Base-by-base conservation (phyloP, 176 grass and related monocot species). In the Oryza glumipatula region DNA sequence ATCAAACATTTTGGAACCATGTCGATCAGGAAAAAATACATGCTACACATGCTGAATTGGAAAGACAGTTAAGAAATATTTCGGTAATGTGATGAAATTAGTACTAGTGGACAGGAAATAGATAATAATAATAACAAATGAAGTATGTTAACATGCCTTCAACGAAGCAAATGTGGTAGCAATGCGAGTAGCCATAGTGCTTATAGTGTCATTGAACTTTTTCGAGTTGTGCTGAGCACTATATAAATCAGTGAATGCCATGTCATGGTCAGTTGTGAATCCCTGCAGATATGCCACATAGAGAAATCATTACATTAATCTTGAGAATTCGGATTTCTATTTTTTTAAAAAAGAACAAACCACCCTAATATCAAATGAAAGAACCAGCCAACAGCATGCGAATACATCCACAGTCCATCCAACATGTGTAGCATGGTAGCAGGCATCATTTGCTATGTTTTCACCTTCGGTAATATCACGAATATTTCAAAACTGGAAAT, bases 261-360 rank as follows among this genome's bases (percentile, higher is more conserved):
- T 94, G 52, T 98, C 96, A 90, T 98, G 96, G 52, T 98, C 96
- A 70, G 96, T 98, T 66, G 92, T 74, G 33, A 98, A 98, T 12
- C 88, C 96, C 96, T 98, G 46, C 68, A 76, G 8, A 81, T 56
- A 79, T 58, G 63, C 41, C 24, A 76, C 80, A 83, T 67, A 48
- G 80, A 60, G 77, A 70, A 36, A 68, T 11, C 14, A 74, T 45
- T 64, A 72, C 26, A 45, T 67, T 85, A 54, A 68, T 41, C 22
- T 76, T 71, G 28, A 48, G 45, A 83, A 22, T 7, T 82, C 61
- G 6, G 52, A 83, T 75, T 22, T 58, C 6, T n/a, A 58, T 6
- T 58, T 58, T 58, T 38, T 38, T 9, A 6, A 58, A 58, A 58
- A 21, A 58, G 19, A 58, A 58, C 54, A 21, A 0, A 58, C 54